A percentile compares a stretch with the other conserved stretches of the same genome.
phyloP scores from a whole-genome alignment of 257 asterid species.

The Petunia secreta region DNA sequence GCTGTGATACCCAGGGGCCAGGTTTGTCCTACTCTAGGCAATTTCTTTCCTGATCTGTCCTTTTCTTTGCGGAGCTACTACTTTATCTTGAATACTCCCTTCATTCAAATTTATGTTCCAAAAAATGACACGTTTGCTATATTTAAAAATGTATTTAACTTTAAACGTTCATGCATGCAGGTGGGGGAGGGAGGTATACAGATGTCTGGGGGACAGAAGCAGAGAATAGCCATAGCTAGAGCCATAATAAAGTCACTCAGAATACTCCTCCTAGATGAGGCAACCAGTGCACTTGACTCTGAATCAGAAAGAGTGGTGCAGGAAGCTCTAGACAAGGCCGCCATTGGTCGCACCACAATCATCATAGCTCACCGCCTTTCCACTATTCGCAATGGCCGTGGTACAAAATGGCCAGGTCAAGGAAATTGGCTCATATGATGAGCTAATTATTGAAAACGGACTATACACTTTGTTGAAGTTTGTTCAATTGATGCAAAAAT shows the following conservation, averaged over 20 bases:
- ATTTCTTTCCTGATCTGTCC: neutral
- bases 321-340: conserved; percentile 86
- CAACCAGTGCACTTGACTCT: conserved; percentile 91
- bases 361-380: conserved; percentile 91
- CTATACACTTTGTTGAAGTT: conserved; percentile 36
- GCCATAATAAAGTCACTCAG: conserved; percentile 79
- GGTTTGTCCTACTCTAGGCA: conserved; percentile 2
- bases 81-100: neutral
- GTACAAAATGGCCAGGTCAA: conserved; percentile 66
- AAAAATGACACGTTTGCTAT: too few relatives aligned
- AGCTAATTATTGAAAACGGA: conserved; percentile 53
- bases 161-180: conserved; percentile 36
- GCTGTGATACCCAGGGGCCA: conserved; percentile 80
- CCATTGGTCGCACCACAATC: conserved; percentile 81
- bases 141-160: neutral
- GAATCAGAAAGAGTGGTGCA: conserved; percentile 86
- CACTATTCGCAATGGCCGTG: conserved; percentile 79
- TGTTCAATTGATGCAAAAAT: too few relatives aligned
- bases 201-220: conserved; percentile 98
- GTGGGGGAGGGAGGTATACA: conserved; percentile 96
- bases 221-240: conserved; percentile 92
- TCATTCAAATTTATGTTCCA: too few relatives aligned
- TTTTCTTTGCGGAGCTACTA: neutral
- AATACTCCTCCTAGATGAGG: conserved; percentile 89
- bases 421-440: conserved; percentile 72